Conservation (phyloP, 352 stramenopile genomes). For the Phytophthora pinifolia region DNA sequence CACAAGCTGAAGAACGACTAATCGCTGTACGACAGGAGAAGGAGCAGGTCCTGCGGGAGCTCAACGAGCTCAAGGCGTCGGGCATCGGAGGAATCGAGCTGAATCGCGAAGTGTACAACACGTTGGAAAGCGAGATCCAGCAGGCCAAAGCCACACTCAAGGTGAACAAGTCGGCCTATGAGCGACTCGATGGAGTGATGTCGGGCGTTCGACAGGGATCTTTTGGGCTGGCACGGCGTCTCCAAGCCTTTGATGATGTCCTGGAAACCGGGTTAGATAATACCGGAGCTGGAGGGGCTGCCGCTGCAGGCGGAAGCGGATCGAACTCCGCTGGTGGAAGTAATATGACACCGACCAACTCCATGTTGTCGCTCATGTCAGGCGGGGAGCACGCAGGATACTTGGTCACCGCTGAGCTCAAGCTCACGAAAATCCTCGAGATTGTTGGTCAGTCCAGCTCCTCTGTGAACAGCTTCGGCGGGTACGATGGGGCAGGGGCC, state of each 20-base stretch:
- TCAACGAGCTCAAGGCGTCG: conserved; percentile 83
- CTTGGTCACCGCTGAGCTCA: conserved; percentile 64
- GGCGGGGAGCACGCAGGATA: conserved; percentile 59
- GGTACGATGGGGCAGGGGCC: conserved; percentile 27
- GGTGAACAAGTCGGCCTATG: conserved; percentile 75
- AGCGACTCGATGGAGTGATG: conserved; percentile 75
- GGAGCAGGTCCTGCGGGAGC: conserved; percentile 49
- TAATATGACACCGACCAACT: conserved; percentile 23
- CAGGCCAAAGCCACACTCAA: conserved; percentile 71
- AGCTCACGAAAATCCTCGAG: conserved; percentile 77
- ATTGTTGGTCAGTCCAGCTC: conserved; percentile 72
- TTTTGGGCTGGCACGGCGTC: conserved; percentile 59
- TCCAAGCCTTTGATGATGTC: conserved; percentile 75
- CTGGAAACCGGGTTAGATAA: conserved; percentile 36
- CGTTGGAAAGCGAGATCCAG: conserved; percentile 74
- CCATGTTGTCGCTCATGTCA: conserved; percentile 34
- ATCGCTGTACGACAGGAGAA: conserved; percentile 60
- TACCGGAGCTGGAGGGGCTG: neutral
- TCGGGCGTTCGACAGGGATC: conserved; percentile 74
- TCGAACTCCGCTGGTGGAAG: neutral
- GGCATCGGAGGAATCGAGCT: conserved; percentile 75
- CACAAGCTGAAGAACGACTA: conserved; percentile 55
- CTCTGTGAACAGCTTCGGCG: conserved; percentile 58
- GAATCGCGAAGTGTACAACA: conserved; percentile 82
- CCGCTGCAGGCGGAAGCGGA: conserved; percentile 6